Base-by-base conservation (phyloP, 495 filamentous ascomycete genomes). In the Xylaria telfairii region DNA sequence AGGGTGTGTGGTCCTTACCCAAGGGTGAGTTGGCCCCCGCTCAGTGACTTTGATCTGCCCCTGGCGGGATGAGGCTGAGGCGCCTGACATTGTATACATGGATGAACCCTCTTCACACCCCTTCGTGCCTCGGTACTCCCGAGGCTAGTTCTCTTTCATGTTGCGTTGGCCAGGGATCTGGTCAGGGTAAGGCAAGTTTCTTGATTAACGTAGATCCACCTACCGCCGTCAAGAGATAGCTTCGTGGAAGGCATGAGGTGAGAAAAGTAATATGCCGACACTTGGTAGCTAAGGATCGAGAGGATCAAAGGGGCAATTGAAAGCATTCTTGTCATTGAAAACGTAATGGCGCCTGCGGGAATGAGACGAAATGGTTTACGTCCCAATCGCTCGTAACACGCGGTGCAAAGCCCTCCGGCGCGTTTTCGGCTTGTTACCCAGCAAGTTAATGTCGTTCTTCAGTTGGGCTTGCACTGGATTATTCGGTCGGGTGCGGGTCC, bases 61-160 rank as follows among this genome's bases (percentile, higher is more conserved):
- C 47, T 66, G 64, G 64, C 30, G 28, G 56, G 64, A 66, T 66
- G 64, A 66, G 64, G 64, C 64, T 66, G 64, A 66, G 64, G 64
- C 30, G 46, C 64, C 56, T 53, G 64, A 66, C 37, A 66, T 66
- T 66, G 63, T 47, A 17, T 66, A 47, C 64, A 66, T 66, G 47
- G 64, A 54, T 47, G 34, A 66, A 24, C 64, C 47, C 8, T 47
- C 49, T 54, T 13, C n/a, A 41, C 59, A 47, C 46, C 41, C 42
- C 47, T 54, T 26, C 12, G 30, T 54, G 64, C 47, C 64, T 66
- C 64, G 64, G 47, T 47, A 54, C 64, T 54, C 34, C 64, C 46
- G 64, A 42, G 28, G 64, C 47, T 66, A 54, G 34, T 42, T 30
- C 46, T 15, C 24, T 39, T 41, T 51, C 30, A 13, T 54, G 30